phyloP scores from a whole-genome alignment of 2,329 filamentous ascomycete genomes.

The Colletotrichum liriopes region DNA sequence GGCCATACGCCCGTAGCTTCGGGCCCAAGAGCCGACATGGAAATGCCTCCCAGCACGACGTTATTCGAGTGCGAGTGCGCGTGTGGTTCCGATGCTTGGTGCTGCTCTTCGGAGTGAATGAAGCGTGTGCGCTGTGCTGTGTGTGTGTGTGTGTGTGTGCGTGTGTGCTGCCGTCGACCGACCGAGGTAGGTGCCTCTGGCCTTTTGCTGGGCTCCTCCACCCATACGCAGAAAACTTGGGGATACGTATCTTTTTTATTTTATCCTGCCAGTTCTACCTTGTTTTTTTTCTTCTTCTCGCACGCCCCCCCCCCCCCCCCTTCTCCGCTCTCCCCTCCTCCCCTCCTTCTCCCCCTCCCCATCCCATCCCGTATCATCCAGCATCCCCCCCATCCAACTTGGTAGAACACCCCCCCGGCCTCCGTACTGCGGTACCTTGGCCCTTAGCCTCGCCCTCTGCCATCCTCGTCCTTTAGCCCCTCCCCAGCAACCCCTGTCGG shows the following conservation, averaged over 20 bases:
- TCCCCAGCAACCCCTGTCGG: constrained; percentile 30
- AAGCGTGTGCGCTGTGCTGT: constrained; percentile 9
- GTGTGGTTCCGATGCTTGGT: neutral
- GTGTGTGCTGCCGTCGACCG: constrained; percentile 2
- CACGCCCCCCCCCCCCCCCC: constrained; percentile 17
- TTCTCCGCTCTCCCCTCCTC: neutral
- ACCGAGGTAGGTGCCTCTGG: constrained; percentile 15
- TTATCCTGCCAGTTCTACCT: neutral
- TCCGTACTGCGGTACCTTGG: constrained; percentile 22
- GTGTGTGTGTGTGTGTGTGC: neutral
- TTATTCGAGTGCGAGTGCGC: constrained; percentile 3
- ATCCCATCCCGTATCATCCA: constrained; percentile 30
- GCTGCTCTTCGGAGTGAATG: constrained; percentile 5
- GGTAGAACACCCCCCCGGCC: constrained; percentile 10
- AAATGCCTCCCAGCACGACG: constrained; percentile 15
- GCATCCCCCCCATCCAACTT: constrained; percentile 8
- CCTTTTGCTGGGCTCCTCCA: neutral
- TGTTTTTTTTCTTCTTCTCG: neutral
- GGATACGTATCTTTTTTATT: neutral
- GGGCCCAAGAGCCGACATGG: constrained; percentile 17
- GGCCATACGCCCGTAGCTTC: constrained; percentile 27
- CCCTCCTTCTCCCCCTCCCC: neutral
- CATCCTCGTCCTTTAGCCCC: neutral
- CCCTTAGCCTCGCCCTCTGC: constrained; percentile 12
- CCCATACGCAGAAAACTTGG: neutral